These are phyloP conservation scores for Maudiozyma serrabonitensis DNA, from an alignment of 805 yeast species.

Conservation along the genomic window DNA sequence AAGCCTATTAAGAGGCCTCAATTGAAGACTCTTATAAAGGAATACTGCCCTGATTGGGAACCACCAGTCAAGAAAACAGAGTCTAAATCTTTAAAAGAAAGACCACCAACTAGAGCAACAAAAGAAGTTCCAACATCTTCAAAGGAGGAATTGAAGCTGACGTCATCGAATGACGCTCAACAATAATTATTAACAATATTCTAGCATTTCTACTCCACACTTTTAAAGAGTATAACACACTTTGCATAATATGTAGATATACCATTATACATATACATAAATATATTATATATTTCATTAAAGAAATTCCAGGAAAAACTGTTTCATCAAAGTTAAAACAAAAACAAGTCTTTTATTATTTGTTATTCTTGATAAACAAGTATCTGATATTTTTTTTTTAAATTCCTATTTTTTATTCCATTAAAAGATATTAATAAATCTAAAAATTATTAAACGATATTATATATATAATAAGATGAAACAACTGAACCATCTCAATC, in stretches of 20 bases:
- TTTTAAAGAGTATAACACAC: neutral
- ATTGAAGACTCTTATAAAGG: constrained; percentile 43
- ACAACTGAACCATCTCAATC: constrained; percentile 29
- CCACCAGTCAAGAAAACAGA: constrained; percentile 2
- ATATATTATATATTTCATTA: too few species aligned
- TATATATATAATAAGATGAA: neutral
- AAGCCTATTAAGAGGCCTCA: constrained; percentile 77
- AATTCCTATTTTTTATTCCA: constrained; percentile 2
- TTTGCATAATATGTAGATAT: neutral
- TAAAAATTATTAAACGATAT: constrained; percentile 1
- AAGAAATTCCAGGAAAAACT: too few species aligned
- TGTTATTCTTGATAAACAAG: neutral
- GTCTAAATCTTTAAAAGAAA: neutral
- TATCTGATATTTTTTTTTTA: neutral
- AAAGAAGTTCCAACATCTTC: neutral
- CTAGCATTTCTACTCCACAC: neutral
- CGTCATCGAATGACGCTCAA: neutral
- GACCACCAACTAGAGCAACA: neutral
- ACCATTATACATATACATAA: neutral
- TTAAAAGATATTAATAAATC: constrained; percentile 2
- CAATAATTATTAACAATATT: neutral
- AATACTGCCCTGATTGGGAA: constrained; percentile 20
- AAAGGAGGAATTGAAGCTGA: neutral
- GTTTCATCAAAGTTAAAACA: too few species aligned
- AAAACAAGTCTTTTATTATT: too few species aligned